Conservation (phyloP, 2,329 filamentous ascomycete genomes). For the Pezicula neosporulosa region DNA sequence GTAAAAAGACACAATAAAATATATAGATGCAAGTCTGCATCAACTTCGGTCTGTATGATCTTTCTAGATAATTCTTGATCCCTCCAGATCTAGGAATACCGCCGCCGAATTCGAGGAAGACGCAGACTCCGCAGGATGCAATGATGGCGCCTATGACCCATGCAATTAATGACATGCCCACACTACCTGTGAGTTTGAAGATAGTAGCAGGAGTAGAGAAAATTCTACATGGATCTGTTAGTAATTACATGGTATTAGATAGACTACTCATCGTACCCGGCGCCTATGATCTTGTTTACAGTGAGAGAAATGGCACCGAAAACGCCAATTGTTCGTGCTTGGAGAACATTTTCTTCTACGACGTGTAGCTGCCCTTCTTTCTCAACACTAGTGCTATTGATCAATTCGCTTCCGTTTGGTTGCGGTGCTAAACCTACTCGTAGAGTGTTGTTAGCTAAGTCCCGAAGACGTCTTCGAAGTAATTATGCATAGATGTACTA, state of each 20-base stretch:
- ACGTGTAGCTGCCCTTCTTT: not conserved
- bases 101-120: not conserved
- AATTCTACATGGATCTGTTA: not conserved
- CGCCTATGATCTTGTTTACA: slow-evolving; percentile 3
- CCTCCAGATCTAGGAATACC: not conserved
- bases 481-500: not conserved
- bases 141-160: not conserved
- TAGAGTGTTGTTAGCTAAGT: not conserved
- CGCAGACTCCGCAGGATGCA: not conserved
- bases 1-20: not conserved
- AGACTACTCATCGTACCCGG: not conserved
- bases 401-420: not conserved
- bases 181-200: not conserved
- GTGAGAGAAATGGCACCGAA: not conserved
- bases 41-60: not conserved
- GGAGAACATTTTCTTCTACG: slow-evolving; percentile 1
- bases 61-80: not conserved
- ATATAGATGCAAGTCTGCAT: not conserved
- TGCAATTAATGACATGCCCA: not conserved
- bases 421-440: not conserved
- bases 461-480: not conserved
- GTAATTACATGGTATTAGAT: not conserved
- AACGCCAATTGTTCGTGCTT: slow-evolving; percentile 3
- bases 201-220: not conserved
- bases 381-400: not conserved